A percentile compares a stretch with the other conserved stretches of the same genome.
Evolutionary conservation across 345 rosid species (phyloP).

Genomic region (Garcia nutans): DNA sequence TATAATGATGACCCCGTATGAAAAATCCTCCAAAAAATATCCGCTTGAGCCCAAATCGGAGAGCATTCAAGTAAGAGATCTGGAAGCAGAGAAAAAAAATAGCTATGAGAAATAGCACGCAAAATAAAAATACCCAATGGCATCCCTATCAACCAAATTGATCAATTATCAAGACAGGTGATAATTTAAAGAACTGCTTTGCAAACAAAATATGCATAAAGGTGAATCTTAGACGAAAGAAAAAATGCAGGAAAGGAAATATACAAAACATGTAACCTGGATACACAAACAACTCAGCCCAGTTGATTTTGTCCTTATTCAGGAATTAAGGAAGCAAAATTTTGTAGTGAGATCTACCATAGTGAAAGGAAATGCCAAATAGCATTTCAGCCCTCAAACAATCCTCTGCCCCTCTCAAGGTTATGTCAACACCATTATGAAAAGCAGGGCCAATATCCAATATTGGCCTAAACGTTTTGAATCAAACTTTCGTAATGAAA

Average conservation of each 20-base stretch:
- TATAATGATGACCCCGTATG: conserved; percentile 94
- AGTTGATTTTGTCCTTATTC: not conserved
- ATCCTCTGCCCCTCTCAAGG: not conserved
- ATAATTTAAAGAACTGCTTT: not conserved
- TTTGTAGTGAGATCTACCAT: not conserved
- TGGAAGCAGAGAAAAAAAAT: conserved; percentile 27
- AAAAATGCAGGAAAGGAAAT: not conserved
- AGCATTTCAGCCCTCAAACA: not conserved
- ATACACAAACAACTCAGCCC: not conserved
- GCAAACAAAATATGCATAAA: not conserved
- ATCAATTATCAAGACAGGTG: not conserved
- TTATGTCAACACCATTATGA: not conserved
- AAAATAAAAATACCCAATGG: not conserved
- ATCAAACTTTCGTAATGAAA: not conserved
- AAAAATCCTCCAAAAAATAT: conserved; percentile 98
- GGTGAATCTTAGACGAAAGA: not conserved
- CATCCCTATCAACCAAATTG: not conserved
- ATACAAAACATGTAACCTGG: not conserved
- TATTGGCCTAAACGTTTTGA: not conserved
- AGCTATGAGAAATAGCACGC: not conserved
- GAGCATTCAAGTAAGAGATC: conserved; percentile 93
- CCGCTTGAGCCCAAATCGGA: conserved; percentile 86
- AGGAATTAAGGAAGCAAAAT: not conserved
- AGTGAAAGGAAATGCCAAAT: not conserved
- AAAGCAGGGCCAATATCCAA: not conserved